Evolutionary conservation across 805 yeast species (phyloP), one percentile per base, ranked within the genome.

Genomic region (Candida corydali): DNA sequence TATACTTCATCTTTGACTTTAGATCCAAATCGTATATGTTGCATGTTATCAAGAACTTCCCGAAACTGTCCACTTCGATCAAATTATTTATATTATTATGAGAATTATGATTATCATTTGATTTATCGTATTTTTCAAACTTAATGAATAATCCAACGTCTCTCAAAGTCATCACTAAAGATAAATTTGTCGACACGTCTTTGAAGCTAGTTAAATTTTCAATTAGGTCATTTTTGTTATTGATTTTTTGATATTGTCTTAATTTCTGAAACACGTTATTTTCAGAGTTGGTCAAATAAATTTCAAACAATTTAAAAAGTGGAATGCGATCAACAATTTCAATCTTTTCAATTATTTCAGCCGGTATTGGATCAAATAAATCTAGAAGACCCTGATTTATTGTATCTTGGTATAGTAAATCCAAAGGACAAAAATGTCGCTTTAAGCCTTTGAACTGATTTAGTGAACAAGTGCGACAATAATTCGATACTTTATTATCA

Each of bases 381-480:
- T 59, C 64, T 8, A 50, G 37, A 23, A 72, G 48, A 47, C 71
- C 75, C n/a, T 40, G 29, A 11, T 47, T 51, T 5, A 70, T 38
- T 3, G 63, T 41, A 8, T 60, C 59, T 3, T 45, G 40, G 24
- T 62, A 55, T 7, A 65, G 50, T 17, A 77, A 49, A 34, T 65
- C 73, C 16, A 72, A 46, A 1, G 78, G 73, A 46, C 83, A 77
- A 47, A 70, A 72, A 34, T 68, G 64, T 6, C 63, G 47, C 5
- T 45, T 34, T 10, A 53, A 50, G 1, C 55, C 55, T 22, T 67
- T 61, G 32, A 55, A 41, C 22, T 54, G 59, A 39, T 66, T 63
- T 27, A 76, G 57, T 39, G 80, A 80, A 47, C 85, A 78, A 3
- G 81, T 78, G 5, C 85, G 56, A 46, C 85, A 78, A 17, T 67